phyloP scores from a whole-genome alignment of 1,284 basidiomycete genomes.

The Anthracocystis setariae region DNA sequence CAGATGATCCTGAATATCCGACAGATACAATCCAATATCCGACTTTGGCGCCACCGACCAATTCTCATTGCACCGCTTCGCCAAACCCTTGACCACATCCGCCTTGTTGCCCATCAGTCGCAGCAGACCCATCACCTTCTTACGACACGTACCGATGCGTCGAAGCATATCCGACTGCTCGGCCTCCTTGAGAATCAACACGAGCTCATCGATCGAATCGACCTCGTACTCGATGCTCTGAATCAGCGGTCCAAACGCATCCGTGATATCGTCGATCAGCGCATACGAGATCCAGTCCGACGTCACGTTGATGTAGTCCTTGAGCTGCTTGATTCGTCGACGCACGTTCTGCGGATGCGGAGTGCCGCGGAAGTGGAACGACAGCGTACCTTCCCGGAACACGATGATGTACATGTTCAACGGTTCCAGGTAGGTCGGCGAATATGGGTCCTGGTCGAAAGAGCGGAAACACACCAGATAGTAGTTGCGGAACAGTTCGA shows the following conservation, averaged over 20 bases:
- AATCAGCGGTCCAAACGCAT: constrained; percentile 97
- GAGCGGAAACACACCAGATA: constrained; percentile 99
- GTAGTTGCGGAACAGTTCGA: constrained; percentile 98
- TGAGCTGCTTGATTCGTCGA: constrained; percentile 96
- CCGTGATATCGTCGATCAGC: constrained; percentile 99
- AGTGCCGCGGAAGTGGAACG: constrained; percentile 98
- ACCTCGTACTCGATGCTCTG: constrained; percentile 99
- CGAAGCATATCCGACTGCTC: constrained; percentile 83
- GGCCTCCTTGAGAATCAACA: constrained; percentile 89
- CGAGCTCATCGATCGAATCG: constrained; percentile 97
- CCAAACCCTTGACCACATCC: constrained; percentile 97
- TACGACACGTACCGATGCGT: constrained; percentile 94
- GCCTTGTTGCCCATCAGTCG: constrained; percentile 98
- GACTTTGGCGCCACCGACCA: constrained; percentile 98
- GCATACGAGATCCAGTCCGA: constrained; percentile 99
- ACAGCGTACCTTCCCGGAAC: constrained; percentile 93
- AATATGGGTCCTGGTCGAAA: constrained; percentile 98
- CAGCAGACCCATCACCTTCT: constrained; percentile 98
- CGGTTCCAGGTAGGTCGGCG: constrained; percentile 95
- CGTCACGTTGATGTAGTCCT: constrained; percentile 98
- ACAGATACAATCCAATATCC: constrained; percentile 95
- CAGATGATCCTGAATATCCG: constrained; percentile 88
- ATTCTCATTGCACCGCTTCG: constrained; percentile 96
- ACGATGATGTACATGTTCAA: constrained; percentile 99
- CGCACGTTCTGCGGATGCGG: constrained; percentile 98